phyloP scores from a whole-genome alignment of 305 asterid species.

The Fraxinus xanthoxyloides region DNA sequence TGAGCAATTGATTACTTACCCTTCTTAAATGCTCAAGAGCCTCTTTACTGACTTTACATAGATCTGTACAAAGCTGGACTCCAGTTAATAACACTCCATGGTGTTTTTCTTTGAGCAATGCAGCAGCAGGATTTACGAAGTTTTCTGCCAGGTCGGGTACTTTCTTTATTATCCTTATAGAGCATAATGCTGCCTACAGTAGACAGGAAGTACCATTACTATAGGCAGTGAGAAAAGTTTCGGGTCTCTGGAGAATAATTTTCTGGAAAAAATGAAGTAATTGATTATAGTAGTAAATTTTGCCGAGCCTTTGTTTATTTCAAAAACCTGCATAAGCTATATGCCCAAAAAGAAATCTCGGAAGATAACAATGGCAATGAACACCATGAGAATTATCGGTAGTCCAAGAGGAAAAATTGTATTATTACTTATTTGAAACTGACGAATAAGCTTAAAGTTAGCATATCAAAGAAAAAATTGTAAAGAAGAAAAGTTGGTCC shows the following conservation, averaged over 20 bases:
- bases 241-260: constrained; percentile 16
- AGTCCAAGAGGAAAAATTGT: background rate
- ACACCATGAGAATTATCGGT: background rate
- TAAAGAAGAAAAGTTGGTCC: background rate
- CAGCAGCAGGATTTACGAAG: constrained; percentile 74
- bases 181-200: constrained; percentile 92
- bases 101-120: constrained; percentile 91
- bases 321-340: background rate
- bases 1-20: constrained; percentile 40
- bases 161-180: constrained; percentile 88
- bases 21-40: constrained; percentile 83
- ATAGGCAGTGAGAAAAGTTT: constrained; percentile 12
- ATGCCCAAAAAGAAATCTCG: background rate
- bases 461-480: background rate
- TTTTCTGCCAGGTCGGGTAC: constrained; percentile 97
- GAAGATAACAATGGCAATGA: background rate
- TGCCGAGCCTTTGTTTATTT: background rate
- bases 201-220: constrained; percentile 28
- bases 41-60: constrained; percentile 73
- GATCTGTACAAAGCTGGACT: constrained; percentile 86
- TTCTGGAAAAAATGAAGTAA: background rate
- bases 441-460: background rate
- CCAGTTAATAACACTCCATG: constrained; percentile 96
- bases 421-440: background rate
- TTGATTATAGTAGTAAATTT: background rate